Base-by-base conservation (phyloP, 306 rosid genomes). In the Quercus cerris region DNA sequence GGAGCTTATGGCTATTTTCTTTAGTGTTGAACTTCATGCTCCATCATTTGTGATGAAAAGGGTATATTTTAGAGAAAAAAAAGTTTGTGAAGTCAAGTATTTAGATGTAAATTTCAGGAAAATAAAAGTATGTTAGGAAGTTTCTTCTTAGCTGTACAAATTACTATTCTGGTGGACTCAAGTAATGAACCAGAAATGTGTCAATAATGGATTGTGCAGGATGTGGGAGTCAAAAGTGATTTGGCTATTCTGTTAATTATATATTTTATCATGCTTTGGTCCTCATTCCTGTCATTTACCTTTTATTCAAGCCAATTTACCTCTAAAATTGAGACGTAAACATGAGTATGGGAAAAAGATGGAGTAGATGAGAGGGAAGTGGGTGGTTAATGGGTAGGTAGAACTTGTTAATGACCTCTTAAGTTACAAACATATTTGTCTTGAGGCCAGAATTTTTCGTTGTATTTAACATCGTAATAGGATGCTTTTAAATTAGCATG, bases 11-110 rank as follows among this genome's bases (percentile, higher is more conserved):
- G 58, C 44, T 70, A 23, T 30, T 71, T 58, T 66, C 49, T 71
- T 56, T 4, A 58, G 55, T 77, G 19, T 82, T 80, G 66, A 75
- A 58, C 14, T 49, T 61, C 71, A 71, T 80, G 54, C 70, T 15
- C 30, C 9, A 27, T 63, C 20, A 28, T 63, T 63, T 35, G 23
- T 63, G 23, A 56, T 49, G 20, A 12, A 59, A 59, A 22, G 25
- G 66, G 66, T 59, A 3, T 59, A 11, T 11, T 59, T 59, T 27
- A 23, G 31, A 59, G 46, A 38, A 38, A 23, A 59, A 58, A 3
- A 1, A n/a, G 17, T 15, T 13, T 22, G 15, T 63, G 44, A 15
- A 28, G 8, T 64, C 70, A 64, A 64, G 17, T 8, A 64, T 13
- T 31, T 11, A 66, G 22, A 35, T 67, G 27, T 67, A 1, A 18